Base-by-base conservation (phyloP, 2,329 filamentous ascomycete species). In the Diplodia sapinea region DNA sequence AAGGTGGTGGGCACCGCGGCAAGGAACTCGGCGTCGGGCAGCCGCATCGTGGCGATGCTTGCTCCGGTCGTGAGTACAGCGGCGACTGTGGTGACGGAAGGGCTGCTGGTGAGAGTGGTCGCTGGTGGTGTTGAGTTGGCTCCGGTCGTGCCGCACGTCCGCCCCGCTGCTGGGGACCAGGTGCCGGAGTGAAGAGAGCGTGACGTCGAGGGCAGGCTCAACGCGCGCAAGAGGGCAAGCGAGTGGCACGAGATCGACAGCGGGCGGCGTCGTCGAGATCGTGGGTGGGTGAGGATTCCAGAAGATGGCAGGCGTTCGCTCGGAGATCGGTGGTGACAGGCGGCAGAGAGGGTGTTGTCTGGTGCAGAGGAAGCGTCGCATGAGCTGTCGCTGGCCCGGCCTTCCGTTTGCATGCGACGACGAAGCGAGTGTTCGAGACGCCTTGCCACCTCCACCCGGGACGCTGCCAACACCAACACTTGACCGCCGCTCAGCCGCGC, bases 1-100 rank as follows among this genome's bases (percentile, higher is more conserved):
- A 79, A 74, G 8, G 78, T 79, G 8, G 75, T 75, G 23, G 74
- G 73, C 66, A 76, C 36, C n/a, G 56, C 49, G 49, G 49, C 56
- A 36, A 62, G 49, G 49, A 67, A 62, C 33, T 62, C 56, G 65
- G 72, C 70, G 67, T 74, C 72, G 71, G 74, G 76, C 68, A 75
- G 73, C 65, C 75, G 73, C 77, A 79, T 78, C 65, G 67, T 71
- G 70, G 69, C 66, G 69, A 64, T 23, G 68, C 50, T 31, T 36
- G 3, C 31, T 64, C 47, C 61, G n/a, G 31, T 31, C 26, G 36
- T 26, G 29, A n/a, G 31, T 23, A 20, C n/a, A 26, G 26, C 54
- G 43, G 43, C 43, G 47, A n/a, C 40, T 31, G 65, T 50, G 38
- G 55, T 57, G 17, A 40, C 13, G 38, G 9, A 20, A 43, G 62